These are phyloP conservation scores for Globisporangium carolinianum DNA, from an alignment of 352 stramenopile genomes.

Conservation along the genomic window DNA sequence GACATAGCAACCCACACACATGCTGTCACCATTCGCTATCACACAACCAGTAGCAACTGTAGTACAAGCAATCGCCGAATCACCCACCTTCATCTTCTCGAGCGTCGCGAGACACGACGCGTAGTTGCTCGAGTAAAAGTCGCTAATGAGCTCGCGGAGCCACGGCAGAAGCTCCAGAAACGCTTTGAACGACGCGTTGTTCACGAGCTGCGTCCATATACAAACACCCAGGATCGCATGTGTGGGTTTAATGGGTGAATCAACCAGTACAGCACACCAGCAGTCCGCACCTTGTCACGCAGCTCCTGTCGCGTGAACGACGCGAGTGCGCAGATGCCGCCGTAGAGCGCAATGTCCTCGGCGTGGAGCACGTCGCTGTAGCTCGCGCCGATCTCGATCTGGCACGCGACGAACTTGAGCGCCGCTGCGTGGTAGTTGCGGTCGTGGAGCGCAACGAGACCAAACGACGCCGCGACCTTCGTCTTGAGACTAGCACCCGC, in stretches of 20 bases:
- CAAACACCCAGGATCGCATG: not conserved
- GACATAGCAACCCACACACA: too few species aligned
- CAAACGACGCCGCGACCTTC: conserved; percentile 75
- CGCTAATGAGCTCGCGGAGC: conserved; percentile 82
- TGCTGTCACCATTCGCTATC: too few species aligned
- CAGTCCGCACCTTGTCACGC: conserved; percentile 44
- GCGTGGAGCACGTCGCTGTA: conserved; percentile 82
- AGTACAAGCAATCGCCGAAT: too few species aligned
- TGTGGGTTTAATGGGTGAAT: not conserved
- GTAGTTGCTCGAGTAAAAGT: conserved; percentile 88
- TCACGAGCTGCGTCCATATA: conserved; percentile 46
- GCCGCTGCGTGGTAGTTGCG: conserved; percentile 76
- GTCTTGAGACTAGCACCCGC: conserved; percentile 50
- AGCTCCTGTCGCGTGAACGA: conserved; percentile 81
- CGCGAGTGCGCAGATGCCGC: conserved; percentile 78
- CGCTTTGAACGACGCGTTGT: conserved; percentile 83
- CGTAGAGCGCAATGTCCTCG: conserved; percentile 85
- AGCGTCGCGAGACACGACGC: conserved; percentile 69
- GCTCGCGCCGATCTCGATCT: conserved; percentile 67
- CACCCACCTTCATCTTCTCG: conserved; percentile 59
- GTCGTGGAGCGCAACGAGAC: conserved; percentile 70
- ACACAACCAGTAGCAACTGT: too few species aligned
- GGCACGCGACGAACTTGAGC: conserved; percentile 77
- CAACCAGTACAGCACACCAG: too few species aligned
- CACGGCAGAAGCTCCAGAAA: conserved; percentile 84